phyloP scores from a whole-genome alignment of 2,329 filamentous ascomycete genomes.

The Ilyonectria robusta region DNA sequence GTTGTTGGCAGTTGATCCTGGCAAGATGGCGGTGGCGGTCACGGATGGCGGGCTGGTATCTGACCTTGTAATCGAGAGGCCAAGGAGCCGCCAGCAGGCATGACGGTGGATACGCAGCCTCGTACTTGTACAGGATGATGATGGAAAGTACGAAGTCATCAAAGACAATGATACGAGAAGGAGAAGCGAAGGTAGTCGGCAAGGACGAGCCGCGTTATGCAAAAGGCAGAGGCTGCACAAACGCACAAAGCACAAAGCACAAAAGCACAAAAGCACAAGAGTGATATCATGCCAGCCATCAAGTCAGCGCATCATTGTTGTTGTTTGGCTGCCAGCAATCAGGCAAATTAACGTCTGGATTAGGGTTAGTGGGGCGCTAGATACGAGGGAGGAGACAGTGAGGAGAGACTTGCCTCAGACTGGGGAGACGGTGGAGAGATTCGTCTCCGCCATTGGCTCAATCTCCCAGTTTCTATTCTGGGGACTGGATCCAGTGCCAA shows the following conservation, averaged over 20 bases:
- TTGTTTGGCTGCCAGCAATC: slow-evolving; percentile 37
- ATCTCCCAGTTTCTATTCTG: slow-evolving; percentile 41
- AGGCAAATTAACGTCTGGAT: slow-evolving; percentile 40
- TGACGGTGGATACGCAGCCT: slow-evolving; percentile 3
- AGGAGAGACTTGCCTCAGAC: slow-evolving; percentile 28
- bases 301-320: slow-evolving; percentile 1
- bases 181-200: slow-evolving; percentile 5
- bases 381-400: slow-evolving; percentile 43
- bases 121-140: background rate
- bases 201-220: slow-evolving; percentile 7
- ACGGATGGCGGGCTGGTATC: background rate
- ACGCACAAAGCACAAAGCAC: background rate
- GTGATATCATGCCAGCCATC: slow-evolving; percentile 16
- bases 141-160: background rate
- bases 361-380: slow-evolving; percentile 28
- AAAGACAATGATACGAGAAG: slow-evolving; percentile 2
- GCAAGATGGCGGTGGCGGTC: background rate
- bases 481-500: slow-evolving; percentile 24
- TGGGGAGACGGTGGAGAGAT: slow-evolving; percentile 34
- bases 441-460: slow-evolving; percentile 35
- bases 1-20: background rate
- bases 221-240: background rate
- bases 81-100: slow-evolving; percentile 15
- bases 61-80: slow-evolving; percentile 6
- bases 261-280: background rate